These are phyloP conservation scores for Globisporangium spinosum DNA, from an alignment of 352 stramenopile species.

Conservation along the genomic window DNA sequence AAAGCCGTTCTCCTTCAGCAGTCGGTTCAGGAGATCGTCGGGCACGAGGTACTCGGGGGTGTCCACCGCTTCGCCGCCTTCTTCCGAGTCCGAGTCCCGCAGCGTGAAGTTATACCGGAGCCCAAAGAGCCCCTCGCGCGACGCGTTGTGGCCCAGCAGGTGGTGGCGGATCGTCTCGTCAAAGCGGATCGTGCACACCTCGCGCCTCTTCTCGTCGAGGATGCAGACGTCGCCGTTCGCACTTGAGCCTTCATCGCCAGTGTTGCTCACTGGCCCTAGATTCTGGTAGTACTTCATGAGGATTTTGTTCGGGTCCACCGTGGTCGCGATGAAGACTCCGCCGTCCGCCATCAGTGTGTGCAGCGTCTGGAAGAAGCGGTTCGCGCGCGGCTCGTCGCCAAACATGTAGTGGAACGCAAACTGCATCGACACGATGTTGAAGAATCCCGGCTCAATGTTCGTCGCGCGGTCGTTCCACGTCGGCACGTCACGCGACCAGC, in stretches of 20 bases:
- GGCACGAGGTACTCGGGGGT: slow-evolving; percentile 90
- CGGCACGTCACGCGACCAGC: slow-evolving; percentile 51
- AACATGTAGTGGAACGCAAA: slow-evolving; percentile 99
- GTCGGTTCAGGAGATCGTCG: slow-evolving; percentile 61
- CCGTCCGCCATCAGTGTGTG: slow-evolving; percentile 89
- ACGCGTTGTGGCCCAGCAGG: slow-evolving; percentile 37
- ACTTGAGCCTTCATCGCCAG: slow-evolving; percentile 20
- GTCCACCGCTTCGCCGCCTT: slow-evolving; percentile 80
- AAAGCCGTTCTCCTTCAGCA: slow-evolving; percentile 75
- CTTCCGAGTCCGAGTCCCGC: slow-evolving; percentile 63
- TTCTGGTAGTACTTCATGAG: slow-evolving; percentile 80
- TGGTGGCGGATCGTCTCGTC: slow-evolving; percentile 49
- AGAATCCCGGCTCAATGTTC: slow-evolving; percentile 43
- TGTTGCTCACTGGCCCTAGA: slow-evolving; percentile 24
- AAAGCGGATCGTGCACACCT: slow-evolving; percentile 77
- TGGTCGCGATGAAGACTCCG: slow-evolving; percentile 96
- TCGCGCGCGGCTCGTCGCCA: slow-evolving; percentile 86
- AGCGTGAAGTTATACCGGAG: slow-evolving; percentile 91
- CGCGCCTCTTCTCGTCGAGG: slow-evolving; percentile 65
- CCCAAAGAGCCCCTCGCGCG: slow-evolving; percentile 59
- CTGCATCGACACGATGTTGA: slow-evolving; percentile 98
- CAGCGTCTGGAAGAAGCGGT: slow-evolving; percentile 93
- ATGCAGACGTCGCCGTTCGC: slow-evolving; percentile 49
- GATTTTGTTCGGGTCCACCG: slow-evolving; percentile 93
- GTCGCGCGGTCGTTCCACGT: slow-evolving; percentile 62